A percentile compares a stretch with the other conserved stretches of the same genome.
Conservation (phyloP, 164 flowering plant species). For the Annona squamosa region DNA sequence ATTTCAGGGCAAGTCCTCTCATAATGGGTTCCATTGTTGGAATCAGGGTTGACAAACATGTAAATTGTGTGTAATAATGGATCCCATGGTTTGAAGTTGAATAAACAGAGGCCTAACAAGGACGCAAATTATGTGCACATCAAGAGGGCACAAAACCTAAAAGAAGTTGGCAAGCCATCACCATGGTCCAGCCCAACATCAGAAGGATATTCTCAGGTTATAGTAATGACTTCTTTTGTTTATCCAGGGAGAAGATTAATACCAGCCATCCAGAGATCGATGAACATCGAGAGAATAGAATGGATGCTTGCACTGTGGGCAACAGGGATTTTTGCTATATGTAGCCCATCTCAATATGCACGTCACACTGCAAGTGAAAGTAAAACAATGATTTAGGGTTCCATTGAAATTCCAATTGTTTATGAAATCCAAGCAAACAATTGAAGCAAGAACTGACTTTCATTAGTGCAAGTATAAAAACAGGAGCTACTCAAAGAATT, state of each 20-base stretch:
- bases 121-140: background rate
- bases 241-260: background rate
- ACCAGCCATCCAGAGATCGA: conserved; percentile 92
- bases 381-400: background rate
- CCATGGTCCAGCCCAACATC: background rate
- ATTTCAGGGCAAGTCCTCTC: background rate
- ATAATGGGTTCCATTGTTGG: background rate
- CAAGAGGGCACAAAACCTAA: background rate
- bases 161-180: background rate
- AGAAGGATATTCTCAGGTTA: background rate
- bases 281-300: conserved; percentile 68
- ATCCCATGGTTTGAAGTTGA: no score
- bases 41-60: background rate
- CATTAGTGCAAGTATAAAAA: background rate
- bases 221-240: no score
- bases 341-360: conserved; percentile 90
- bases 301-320: conserved; percentile 88
- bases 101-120: no score
- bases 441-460: background rate
- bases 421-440: background rate
- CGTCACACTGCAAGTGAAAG: conserved; percentile 45
- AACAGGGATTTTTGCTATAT: conserved; percentile 52
- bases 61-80: no score
- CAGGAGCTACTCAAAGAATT: background rate
- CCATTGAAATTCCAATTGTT: background rate